Conservation (phyloP, 2,329 filamentous ascomycete genomes). For the Rhinocladiella mackenziei region DNA sequence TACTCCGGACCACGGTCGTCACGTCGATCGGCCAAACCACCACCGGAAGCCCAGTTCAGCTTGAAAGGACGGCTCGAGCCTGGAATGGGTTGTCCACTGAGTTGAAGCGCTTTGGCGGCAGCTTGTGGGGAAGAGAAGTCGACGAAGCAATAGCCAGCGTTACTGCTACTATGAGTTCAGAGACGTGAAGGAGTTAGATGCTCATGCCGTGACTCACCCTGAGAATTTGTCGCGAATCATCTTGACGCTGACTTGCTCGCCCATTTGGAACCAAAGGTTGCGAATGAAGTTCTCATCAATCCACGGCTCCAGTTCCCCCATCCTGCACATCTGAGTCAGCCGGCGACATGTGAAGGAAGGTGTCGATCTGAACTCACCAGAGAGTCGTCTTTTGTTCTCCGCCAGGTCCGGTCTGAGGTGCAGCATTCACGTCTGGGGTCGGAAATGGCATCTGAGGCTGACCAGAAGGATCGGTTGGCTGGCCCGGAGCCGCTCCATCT, state of each 20-base stretch:
- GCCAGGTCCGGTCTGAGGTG: constrained; percentile 45
- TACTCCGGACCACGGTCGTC: constrained; percentile 96
- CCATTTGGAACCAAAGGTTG: constrained; percentile 88
- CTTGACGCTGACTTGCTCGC: constrained; percentile 95
- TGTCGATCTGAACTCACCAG: constrained; percentile 41
- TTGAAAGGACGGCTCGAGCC: constrained; percentile 96
- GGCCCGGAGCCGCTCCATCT: constrained; percentile 50
- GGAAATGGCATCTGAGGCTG: constrained; percentile 53
- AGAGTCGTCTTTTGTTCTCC: constrained; percentile 56
- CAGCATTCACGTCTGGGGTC: constrained; percentile 46
- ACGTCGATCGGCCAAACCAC: constrained; percentile 87
- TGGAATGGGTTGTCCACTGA: constrained; percentile 85
- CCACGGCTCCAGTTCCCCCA: constrained; percentile 98
- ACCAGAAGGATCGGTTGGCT: constrained; percentile 37
- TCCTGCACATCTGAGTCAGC: constrained; percentile 56
- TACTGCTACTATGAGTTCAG: constrained; percentile 56
- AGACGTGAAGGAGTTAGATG: constrained; percentile 26
- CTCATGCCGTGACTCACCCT: constrained; percentile 58
- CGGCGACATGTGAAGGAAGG: constrained; percentile 13
- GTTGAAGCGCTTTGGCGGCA: constrained; percentile 81
- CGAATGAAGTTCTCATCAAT: constrained; percentile 99
- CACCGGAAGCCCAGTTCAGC: constrained; percentile 98
- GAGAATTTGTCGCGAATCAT: constrained; percentile 99
- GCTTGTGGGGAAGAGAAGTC: constrained; percentile 81
- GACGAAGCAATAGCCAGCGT: constrained; percentile 98